Evolutionary conservation across 2,329 filamentous ascomycete genomes (phyloP), one percentile per base, ranked within the genome.

Genomic region (Monosporascus ibericus): DNA sequence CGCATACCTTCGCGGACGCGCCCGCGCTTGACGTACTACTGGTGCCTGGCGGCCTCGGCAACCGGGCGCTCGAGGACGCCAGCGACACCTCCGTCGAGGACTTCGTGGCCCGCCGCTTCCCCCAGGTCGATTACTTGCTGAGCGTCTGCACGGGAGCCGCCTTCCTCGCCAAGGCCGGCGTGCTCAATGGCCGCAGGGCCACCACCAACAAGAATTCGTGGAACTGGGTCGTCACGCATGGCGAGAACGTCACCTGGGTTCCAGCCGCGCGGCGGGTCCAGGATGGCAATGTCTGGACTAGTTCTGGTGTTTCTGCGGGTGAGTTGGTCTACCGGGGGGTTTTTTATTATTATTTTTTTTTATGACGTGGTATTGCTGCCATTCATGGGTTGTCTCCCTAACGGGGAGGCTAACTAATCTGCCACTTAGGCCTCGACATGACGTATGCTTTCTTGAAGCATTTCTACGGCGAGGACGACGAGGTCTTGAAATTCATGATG

Each of bases 81-180:
- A 11, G 30, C 30, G 30, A 34, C 30, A 60, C 61, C 0, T 49
- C 64, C 6, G 59, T 68, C 2, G 62, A 64, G 3, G 65, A 74
- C n/a, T 83, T 75, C 55, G 64, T 83, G 42, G 58, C 58, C 5
- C 58, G 63, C 0, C 58, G 60, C 3, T 78, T 73, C 55, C 70
- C 75, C 0, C 67, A 68, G 7, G 57, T 83, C 6, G 64, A 71
- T 47, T 80, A 78, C 54, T 59, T 84, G 6, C 67, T 87, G n/a
- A 84, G 80, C 0, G 75, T 87, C 0, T 87, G 85, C 61, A 87
- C 81, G 0, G 84, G 84, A 0, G 71, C 77, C 2, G 73, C 74
- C 2, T 63, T 84, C 6, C 70, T 78, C 0, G 82, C 83, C 0
- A 67, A 72, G 22, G 70, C 82, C 0, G 83, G 82, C 0, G 61